Conservation (phyloP, 192 early-diverging fungal species). For the Funneliformis mosseae region DNA sequence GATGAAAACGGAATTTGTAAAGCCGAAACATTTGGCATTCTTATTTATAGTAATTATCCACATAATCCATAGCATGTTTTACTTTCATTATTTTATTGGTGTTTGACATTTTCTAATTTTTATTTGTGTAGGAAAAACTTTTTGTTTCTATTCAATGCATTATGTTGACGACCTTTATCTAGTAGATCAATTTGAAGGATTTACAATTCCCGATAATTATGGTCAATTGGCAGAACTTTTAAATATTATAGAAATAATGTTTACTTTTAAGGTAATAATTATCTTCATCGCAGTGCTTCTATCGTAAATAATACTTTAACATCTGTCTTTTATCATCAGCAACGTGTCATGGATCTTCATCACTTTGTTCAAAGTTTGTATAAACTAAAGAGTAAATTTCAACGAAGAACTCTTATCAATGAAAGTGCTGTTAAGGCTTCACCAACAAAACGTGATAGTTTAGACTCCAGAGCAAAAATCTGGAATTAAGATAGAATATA, state of each 20-base stretch:
- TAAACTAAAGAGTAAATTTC: neutral
- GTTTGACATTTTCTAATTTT: neutral
- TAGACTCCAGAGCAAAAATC: too few relatives aligned
- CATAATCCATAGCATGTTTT: conserved; percentile 14
- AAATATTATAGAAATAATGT: conserved; percentile 2
- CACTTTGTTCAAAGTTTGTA: conserved; percentile 6
- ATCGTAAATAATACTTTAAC: neutral
- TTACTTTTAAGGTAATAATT: conserved; percentile 8
- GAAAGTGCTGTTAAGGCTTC: too few relatives aligned
- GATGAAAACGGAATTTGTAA: conserved; percentile 2
- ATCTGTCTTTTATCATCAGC: conserved; percentile 5
- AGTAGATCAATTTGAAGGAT: conserved; percentile 15
- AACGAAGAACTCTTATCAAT: neutral
- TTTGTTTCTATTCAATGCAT: conserved; percentile 17
- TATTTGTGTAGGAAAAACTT: conserved; percentile 9
- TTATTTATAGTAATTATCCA: conserved; percentile 4
- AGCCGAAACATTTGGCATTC: neutral
- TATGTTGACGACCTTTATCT: conserved; percentile 2
- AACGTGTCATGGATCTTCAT: conserved; percentile 5
- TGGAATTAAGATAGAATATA: too few relatives aligned
- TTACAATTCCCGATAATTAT: conserved; percentile 17
- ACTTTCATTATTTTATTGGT: conserved; percentile 2
- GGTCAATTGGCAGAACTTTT: conserved; percentile 4
- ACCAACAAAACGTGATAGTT: too few relatives aligned
- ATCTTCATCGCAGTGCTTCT: neutral